These are phyloP conservation scores for Candida oleophila DNA, from an alignment of 805 yeast species.

Conservation along the genomic window DNA sequence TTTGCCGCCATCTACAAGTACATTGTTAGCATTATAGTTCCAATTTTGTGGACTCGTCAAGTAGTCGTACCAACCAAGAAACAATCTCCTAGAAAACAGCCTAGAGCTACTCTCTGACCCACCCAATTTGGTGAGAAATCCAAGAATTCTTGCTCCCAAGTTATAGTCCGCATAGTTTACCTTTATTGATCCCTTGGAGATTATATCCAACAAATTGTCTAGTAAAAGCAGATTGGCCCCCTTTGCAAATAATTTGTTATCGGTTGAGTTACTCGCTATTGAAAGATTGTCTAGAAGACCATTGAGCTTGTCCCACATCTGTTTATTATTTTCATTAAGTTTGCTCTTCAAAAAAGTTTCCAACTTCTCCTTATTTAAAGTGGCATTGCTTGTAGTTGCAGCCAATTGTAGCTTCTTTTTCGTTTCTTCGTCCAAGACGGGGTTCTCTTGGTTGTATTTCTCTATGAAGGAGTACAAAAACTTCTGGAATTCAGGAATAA, in stretches of 20 bases:
- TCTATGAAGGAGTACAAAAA: conserved; percentile 33
- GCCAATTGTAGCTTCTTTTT: background rate
- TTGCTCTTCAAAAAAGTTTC: conserved; percentile 20
- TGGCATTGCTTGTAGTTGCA: background rate
- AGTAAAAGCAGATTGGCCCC: conserved; percentile 24
- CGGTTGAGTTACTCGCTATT: conserved; percentile 6
- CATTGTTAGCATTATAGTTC: conserved; percentile 40
- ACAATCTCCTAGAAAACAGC: conserved; percentile 23
- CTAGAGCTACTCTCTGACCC: conserved; percentile 9
- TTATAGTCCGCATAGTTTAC: conserved; percentile 40
- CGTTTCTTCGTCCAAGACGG: conserved; percentile 18
- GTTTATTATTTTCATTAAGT: conserved; percentile 22
- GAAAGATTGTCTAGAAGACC: conserved; percentile 24
- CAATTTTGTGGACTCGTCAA: conserved; percentile 20
- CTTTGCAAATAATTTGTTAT: conserved; percentile 5
- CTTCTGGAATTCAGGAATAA: conserved; percentile 38
- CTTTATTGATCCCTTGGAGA: conserved; percentile 33
- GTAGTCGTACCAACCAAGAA: conserved; percentile 43
- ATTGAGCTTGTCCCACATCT: conserved; percentile 22
- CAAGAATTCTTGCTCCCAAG: conserved; percentile 38
- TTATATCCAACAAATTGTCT: conserved; percentile 27
- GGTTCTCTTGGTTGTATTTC: conserved; percentile 17
- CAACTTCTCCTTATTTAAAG: conserved; percentile 19
- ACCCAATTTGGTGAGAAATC: conserved; percentile 30
- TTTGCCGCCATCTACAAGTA: conserved; percentile 31